Percentiles rank a stretch among this genome's conserved stretches.
phyloP scores from a whole-genome alignment of 2,329 filamentous ascomycete species.

The Monosporascus sp. region DNA sequence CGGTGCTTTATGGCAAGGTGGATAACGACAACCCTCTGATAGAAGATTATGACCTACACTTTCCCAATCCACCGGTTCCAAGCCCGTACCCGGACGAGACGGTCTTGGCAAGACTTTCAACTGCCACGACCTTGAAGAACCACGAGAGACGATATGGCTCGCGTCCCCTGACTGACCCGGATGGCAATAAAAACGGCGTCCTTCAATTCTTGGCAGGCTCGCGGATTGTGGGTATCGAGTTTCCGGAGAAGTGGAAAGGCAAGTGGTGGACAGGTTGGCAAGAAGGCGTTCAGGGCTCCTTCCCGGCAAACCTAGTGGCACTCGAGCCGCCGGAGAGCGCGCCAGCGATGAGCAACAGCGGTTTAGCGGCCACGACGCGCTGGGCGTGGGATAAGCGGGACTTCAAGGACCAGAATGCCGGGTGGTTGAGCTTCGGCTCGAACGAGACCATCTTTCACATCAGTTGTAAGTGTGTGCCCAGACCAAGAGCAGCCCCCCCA shows the following conservation, averaged over 20 bases:
- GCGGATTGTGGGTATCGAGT: conserved; percentile 27
- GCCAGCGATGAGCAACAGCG: conserved; percentile 11
- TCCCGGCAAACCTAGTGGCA: conserved; percentile 22
- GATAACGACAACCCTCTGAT: conserved; percentile 9
- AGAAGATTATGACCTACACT: conserved; percentile 33
- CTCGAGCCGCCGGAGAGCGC: conserved; percentile 21
- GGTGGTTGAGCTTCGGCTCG: conserved; percentile 35
- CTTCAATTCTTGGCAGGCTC: conserved; percentile 33
- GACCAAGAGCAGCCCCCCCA: neutral
- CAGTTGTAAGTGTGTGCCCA: conserved; percentile 37
- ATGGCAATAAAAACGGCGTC: conserved; percentile 27
- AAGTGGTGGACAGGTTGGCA: conserved; percentile 32
- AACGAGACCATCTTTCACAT: conserved; percentile 46
- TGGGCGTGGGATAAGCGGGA: conserved; percentile 32
- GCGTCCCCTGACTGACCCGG: conserved; percentile 28
- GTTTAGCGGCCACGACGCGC: conserved; percentile 21
- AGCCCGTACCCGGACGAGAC: conserved; percentile 23
- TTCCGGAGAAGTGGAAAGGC: conserved; percentile 28
- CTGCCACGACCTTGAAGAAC: conserved; percentile 28
- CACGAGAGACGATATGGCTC: conserved; percentile 31
- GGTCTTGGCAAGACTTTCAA: conserved; percentile 21
- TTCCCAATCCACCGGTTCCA: conserved; percentile 25
- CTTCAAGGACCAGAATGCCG: conserved; percentile 21
- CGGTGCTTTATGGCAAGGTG: conserved; percentile 30
- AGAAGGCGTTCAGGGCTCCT: conserved; percentile 22